Percentiles rank a stretch among this genome's conserved stretches.
phyloP scores from a whole-genome alignment of 1,284 basidiomycete genomes.

The Xerocomus amazonicus region DNA sequence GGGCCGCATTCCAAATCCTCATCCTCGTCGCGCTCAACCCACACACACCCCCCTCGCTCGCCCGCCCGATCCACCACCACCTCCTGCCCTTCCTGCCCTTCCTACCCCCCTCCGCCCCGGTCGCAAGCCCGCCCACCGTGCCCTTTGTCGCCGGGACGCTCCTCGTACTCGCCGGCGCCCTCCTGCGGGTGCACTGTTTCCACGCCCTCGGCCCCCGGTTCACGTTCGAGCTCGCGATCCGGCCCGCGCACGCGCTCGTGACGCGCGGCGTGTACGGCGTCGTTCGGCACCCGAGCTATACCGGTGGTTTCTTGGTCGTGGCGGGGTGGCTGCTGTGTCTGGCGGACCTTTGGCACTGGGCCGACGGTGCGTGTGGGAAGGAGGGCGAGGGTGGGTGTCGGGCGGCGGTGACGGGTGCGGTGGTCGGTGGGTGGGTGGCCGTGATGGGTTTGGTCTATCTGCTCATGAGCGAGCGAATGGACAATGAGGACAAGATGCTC shows the following conservation, averaged over 20 bases:
- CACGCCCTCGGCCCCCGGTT: slow-evolving; percentile 23
- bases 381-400: neutral
- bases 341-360: slow-evolving; percentile 6
- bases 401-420: neutral
- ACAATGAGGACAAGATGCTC: slow-evolving; percentile 39
- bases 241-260: slow-evolving; percentile 24
- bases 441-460: fast-evolving
- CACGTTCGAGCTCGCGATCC: slow-evolving; percentile 30
- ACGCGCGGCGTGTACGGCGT: slow-evolving; percentile 26
- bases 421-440: slow-evolving; percentile 1
- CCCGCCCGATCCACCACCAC: too few relatives aligned
- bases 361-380: neutral
- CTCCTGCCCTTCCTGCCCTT: too few relatives aligned
- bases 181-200: slow-evolving; percentile 22
- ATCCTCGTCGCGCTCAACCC: neutral
- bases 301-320: neutral
- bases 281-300: slow-evolving; percentile 33
- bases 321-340: slow-evolving; percentile 9
- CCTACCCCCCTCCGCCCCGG: neutral
- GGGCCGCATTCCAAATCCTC: neutral
- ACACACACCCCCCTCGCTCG: too few relatives aligned
- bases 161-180: slow-evolving; percentile 10
- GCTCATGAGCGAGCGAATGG: slow-evolving; percentile 8
- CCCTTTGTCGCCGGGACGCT: slow-evolving; percentile 10
- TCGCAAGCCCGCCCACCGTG: slow-evolving; percentile 1